Base-by-base conservation (phyloP, 2,329 filamentous ascomycete species). In the Stemphylium vesicarium region DNA sequence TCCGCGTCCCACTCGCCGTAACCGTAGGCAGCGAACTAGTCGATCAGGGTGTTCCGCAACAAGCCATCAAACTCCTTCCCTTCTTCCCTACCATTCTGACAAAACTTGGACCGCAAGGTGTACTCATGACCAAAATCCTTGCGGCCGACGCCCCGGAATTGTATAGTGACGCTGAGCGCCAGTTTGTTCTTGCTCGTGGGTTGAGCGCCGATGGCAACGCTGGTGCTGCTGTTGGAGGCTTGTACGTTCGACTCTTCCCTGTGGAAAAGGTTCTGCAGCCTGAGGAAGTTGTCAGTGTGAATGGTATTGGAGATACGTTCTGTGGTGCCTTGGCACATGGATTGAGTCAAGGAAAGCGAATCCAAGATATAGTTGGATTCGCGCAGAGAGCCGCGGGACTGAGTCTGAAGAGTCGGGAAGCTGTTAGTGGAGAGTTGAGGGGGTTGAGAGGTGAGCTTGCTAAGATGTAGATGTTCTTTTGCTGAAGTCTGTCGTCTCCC, bases 231-330 rank as follows among this genome's bases (percentile, higher is more conserved):
- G 78, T 82, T 0, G 80, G 92, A 0, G 94, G 93, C 0, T 82
- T 97, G 2, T 97, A 97, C 69, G 92, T 97, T 88, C 77, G 86
- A 5, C 72, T 88, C 0, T 78, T 91, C 72, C 85, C 90, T 0
- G 81, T 89, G 0, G 84, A 84, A 0, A 86, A 90, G 70, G 77
- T 80, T 13, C 82, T 96, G 5, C 54, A 65, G 2, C 75, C 79
- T 0, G 77, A 83, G 16, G 86, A 95, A 22, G 82, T 96, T 1
- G 86, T 94, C 1, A 96, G 92, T 41, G 94, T 98, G 9, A 98
- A 98, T 72, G 95, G 94, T 0, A 92, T 92, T 2, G 95, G 95
- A 0, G 95, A 99, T 76, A 97, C 95, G 0, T 93, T 98, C 73
- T 80, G 96, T 8, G 95, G 94, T 0, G 89, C 92, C 12, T 65